These are phyloP conservation scores for Leccinellum albellum DNA, from an alignment of 768 basidiomycete genomes.

Conservation along the genomic window DNA sequence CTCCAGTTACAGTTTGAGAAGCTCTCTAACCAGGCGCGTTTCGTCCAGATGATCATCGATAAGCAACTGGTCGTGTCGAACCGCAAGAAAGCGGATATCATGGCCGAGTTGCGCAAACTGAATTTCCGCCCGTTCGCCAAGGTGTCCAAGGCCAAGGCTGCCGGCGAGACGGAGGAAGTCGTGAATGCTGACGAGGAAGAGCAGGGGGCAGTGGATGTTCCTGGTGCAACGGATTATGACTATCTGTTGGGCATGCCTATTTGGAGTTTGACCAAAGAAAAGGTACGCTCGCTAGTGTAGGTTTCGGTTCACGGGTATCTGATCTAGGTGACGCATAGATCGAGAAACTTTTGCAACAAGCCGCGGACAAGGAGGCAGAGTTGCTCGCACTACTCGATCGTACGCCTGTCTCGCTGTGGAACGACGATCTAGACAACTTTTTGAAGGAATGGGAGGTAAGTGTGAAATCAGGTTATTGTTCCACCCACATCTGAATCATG, in stretches of 20 bases:
- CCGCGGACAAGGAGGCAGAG: conserved; percentile 78
- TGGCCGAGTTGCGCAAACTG: conserved; percentile 74
- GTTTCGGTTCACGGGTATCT: not conserved
- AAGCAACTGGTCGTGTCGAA: conserved; percentile 78
- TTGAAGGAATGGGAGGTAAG: conserved; percentile 80
- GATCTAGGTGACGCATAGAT: conserved; percentile 48
- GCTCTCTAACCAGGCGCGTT: conserved; percentile 91
- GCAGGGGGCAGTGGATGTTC: conserved; percentile 40
- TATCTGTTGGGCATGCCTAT: conserved; percentile 95
- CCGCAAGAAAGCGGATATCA: conserved; percentile 85
- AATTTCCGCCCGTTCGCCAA: conserved; percentile 95
- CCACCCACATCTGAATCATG: conserved; percentile 1
- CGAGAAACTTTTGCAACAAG: conserved; percentile 76
- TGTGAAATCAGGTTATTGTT: conserved; percentile 8
- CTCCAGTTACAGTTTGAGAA: conserved; percentile 79
- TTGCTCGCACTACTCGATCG: conserved; percentile 73
- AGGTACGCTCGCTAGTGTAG: conserved; percentile 41
- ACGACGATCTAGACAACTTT: conserved; percentile 82
- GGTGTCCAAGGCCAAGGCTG: conserved; percentile 58
- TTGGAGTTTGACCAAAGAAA: conserved; percentile 91
- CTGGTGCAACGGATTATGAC: conserved; percentile 69
- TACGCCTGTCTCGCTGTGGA: conserved; percentile 84
- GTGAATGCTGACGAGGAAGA: conserved; percentile 49
- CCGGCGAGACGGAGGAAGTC: conserved; percentile 60
- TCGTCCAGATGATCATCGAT: conserved; percentile 93